phyloP scores from a whole-genome alignment of 164 flowering plant genomes.

The Berberis thunbergii region DNA sequence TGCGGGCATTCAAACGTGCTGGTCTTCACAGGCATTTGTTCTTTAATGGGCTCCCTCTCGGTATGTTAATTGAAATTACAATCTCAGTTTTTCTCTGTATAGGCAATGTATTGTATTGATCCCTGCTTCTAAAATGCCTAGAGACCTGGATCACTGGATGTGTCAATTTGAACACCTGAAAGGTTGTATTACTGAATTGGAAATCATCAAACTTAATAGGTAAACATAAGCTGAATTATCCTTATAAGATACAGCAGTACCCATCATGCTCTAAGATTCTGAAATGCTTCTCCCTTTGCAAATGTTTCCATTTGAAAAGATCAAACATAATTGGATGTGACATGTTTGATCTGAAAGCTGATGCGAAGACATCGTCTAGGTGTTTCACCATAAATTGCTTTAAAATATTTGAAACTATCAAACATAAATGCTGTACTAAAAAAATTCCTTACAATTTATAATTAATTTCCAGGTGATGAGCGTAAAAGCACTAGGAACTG shows the following conservation, averaged over 20 bases:
- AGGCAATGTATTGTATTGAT: too few relatives aligned
- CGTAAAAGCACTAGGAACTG: conserved; percentile 85
- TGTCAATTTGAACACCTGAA: not conserved
- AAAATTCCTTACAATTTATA: not conserved
- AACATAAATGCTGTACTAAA: too few relatives aligned
- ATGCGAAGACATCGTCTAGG: too few relatives aligned
- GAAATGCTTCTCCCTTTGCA: not conserved
- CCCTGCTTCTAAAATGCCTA: not conserved
- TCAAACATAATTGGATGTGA: too few relatives aligned
- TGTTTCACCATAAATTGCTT: too few relatives aligned
- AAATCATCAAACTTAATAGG: not conserved
- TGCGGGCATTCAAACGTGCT: conserved; percentile 66
- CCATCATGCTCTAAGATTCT: not conserved
- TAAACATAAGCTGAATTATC: not conserved
- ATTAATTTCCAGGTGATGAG: conserved; percentile 69
- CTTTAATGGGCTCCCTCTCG: conserved; percentile 86
- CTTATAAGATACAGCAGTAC: not conserved
- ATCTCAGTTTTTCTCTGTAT: too few relatives aligned
- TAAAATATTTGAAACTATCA: too few relatives aligned
- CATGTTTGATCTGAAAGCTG: too few relatives aligned
- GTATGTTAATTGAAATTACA: conserved; percentile 22
- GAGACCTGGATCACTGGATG: not conserved
- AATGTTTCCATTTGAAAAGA: too few relatives aligned
- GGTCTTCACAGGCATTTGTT: conserved; percentile 78
- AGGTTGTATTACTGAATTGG: not conserved